A percentile compares a stretch with the other conserved stretches of the same genome.
Conservation (phyloP, 2,329 filamentous ascomycete species). For the Verruconis gallopava region DNA sequence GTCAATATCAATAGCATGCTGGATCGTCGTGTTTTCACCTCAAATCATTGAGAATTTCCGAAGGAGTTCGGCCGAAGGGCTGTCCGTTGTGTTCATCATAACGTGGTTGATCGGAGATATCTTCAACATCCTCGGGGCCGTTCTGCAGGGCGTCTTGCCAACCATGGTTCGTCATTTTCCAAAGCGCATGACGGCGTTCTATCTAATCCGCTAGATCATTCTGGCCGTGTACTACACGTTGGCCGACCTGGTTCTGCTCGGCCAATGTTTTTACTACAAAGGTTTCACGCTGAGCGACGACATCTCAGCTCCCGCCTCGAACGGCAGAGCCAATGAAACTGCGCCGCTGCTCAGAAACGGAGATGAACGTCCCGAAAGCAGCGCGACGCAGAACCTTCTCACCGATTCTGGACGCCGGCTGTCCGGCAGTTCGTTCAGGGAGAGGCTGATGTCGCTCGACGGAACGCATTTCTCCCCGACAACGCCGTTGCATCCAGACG, state of each 20-base stretch:
- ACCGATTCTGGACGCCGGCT: conserved; percentile 18
- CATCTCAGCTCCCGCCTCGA: conserved; percentile 10
- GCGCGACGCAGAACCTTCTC: conserved; percentile 2
- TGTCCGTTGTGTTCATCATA: conserved; percentile 83
- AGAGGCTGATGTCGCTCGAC: conserved; percentile 45
- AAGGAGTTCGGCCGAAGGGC: conserved; percentile 68
- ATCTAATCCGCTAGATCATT: conserved; percentile 45
- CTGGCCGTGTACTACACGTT: conserved; percentile 90
- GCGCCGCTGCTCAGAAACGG: conserved; percentile 20
- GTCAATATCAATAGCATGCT: conserved; percentile 92
- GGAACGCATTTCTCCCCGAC: conserved; percentile 64
- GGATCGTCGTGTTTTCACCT: conserved; percentile 95
- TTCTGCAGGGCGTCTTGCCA: conserved; percentile 80
- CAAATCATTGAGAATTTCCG: conserved; percentile 95
- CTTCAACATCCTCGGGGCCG: conserved; percentile 89
- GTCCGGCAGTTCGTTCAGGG: conserved; percentile 28
- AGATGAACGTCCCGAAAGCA: conserved; percentile 15
- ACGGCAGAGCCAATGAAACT: conserved; percentile 25
- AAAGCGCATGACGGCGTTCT: background rate
- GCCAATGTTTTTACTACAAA: conserved; percentile 91
- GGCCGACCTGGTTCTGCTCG: conserved; percentile 75
- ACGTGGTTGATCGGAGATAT: conserved; percentile 91
- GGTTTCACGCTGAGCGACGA: conserved; percentile 47
- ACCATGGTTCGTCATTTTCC: conserved; percentile 56
- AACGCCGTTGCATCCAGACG: conserved; percentile 57